phyloP scores from a whole-genome alignment of 2,329 filamentous ascomycete genomes.

The Nothophoma quercina region DNA sequence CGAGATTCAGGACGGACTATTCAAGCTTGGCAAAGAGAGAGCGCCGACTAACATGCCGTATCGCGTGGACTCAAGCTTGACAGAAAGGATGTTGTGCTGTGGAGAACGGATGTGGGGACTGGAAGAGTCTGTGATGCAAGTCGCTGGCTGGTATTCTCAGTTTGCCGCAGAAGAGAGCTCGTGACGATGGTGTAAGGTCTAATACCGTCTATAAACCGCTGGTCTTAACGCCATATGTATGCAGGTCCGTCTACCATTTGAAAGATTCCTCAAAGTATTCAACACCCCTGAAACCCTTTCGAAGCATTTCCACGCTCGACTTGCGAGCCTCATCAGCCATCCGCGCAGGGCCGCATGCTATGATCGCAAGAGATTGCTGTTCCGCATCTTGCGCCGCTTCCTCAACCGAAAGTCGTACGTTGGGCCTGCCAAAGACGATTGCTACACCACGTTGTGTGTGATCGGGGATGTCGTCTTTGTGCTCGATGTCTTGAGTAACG shows the following conservation, averaged over 20 bases:
- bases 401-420: constrained; percentile 47
- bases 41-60: constrained; percentile 44
- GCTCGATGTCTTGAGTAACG: constrained; percentile 35
- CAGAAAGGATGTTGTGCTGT: constrained; percentile 33
- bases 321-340: constrained; percentile 57
- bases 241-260: constrained; percentile 47
- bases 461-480: constrained; percentile 29
- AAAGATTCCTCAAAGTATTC: constrained; percentile 60
- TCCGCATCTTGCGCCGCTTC: constrained; percentile 42
- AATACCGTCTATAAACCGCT: not conserved
- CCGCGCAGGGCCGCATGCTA: constrained; percentile 55
- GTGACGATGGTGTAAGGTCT: not conserved
- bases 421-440: constrained; percentile 49
- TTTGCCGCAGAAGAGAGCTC: constrained; percentile 8
- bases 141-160: constrained; percentile 39
- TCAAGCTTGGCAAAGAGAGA: constrained; percentile 35
- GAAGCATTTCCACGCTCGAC: constrained; percentile 49
- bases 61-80: constrained; percentile 37
- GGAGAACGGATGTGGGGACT: constrained; percentile 29
- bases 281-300: constrained; percentile 36
- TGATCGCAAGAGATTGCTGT: constrained; percentile 44
- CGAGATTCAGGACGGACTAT: constrained; percentile 26
- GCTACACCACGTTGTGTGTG: constrained; percentile 29
- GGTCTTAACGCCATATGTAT: constrained; percentile 4
- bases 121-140: constrained; percentile 35